Conservation (phyloP, 2,329 filamentous ascomycete species). For the Colletotrichum scovillei region DNA sequence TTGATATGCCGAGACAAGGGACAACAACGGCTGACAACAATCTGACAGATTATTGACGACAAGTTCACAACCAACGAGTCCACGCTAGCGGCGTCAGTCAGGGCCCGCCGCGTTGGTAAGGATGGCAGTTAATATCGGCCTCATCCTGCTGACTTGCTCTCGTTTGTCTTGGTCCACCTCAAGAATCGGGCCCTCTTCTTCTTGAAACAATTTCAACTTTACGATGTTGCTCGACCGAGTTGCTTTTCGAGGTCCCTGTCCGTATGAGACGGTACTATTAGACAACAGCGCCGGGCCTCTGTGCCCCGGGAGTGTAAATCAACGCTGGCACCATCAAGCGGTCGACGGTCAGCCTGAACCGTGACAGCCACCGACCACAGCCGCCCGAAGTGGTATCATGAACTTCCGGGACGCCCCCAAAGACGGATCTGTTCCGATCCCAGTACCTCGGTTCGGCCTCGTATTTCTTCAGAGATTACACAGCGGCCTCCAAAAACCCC, state of each 20-base stretch:
- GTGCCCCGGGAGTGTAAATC: not conserved
- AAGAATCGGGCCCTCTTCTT: not conserved
- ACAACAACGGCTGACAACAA: constrained; percentile 1
- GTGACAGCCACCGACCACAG: constrained; percentile 11
- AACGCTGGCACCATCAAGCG: not conserved
- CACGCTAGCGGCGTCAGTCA: constrained; percentile 3
- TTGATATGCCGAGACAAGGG: not conserved
- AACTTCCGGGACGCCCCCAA: not conserved
- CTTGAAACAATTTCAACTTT: not conserved
- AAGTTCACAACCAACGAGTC: not conserved
- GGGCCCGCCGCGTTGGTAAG: not conserved
- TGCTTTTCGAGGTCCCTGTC: not conserved
- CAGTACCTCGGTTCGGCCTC: not conserved
- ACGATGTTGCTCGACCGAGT: not conserved
- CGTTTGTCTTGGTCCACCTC: not conserved
- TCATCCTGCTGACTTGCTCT: constrained; percentile 7
- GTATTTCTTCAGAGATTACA: not conserved
- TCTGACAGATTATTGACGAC: not conserved
- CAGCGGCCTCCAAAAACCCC: not conserved
- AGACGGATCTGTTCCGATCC: not conserved
- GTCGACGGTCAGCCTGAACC: constrained; percentile 12
- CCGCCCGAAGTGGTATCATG: constrained; percentile 5
- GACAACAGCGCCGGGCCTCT: not conserved
- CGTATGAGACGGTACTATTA: not conserved
- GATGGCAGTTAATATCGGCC: constrained; percentile 15